Base-by-base conservation (phyloP, 2,329 filamentous ascomycete genomes). In the Nemania sp. region DNA sequence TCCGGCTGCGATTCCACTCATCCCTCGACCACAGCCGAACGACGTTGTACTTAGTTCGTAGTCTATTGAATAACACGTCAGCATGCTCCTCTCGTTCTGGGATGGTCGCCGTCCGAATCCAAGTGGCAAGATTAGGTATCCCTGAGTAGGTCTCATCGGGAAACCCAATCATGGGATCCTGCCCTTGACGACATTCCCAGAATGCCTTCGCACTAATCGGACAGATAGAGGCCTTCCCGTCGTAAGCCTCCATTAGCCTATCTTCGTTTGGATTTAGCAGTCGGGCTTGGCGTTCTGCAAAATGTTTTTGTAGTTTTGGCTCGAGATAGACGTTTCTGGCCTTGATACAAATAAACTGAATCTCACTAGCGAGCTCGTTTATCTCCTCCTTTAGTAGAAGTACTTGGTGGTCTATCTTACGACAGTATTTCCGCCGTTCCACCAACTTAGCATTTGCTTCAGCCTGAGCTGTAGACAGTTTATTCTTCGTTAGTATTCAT, bases 161-260 rank as follows among this genome's bases (percentile, higher is more conserved):
- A 47, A 73, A 73, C n/a, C 71, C 71, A 20, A 41, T 8, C 26
- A 57, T 11, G n/a, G 13, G 15, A 13, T 20, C 2, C 35, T 54
- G 7, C 61, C 15, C 10, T 47, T 51, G 3, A 13, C 38, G 41
- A 51, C 64, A 71, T 11, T 49, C 47, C 71, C 71, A 71, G 18
- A 63, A 71, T 11, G 71, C 71, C 0, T 45, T 63, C 22, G 69
- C 58, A 11, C 71, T 73, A 13, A 62, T 66, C 5, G 67, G 69
- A 29, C 63, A 67, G 15, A 70, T 45, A 0, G 69, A 41, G 26
- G 68, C 65, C 27, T 57, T 29, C 15, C 69, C 66, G 22, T 73
- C 67, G 24, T 73, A 70, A 4, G n/a, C 47, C n/a, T 26, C 24
- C 22, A 49, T 32, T 24, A 43, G 24, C 8, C 18, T 24, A 20